These are phyloP conservation scores for Cystobasidium sp. DNA, from an alignment of 1,284 basidiomycete genomes.

Conservation along the genomic window DNA sequence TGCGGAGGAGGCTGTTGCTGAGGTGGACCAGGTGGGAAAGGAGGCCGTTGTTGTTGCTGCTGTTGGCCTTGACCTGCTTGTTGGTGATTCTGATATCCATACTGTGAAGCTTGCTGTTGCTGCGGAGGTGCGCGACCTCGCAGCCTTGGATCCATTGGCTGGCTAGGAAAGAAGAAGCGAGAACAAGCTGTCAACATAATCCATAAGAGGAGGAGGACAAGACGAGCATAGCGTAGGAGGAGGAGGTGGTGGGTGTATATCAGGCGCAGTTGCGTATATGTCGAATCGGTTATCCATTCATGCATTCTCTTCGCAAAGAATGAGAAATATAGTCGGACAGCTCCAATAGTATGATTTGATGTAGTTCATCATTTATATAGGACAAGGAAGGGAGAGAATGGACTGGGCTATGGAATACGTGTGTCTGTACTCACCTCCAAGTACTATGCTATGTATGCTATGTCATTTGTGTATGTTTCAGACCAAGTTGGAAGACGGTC, in stretches of 20 bases:
- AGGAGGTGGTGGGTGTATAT: neutral
- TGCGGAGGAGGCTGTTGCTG: conserved; percentile 30
- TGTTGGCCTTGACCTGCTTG: conserved; percentile 7
- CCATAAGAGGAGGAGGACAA: neutral
- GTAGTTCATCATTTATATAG: conserved; percentile 32
- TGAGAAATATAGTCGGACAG: conserved; percentile 37
- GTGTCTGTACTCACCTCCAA: conserved; percentile 9
- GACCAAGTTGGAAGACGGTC: neutral
- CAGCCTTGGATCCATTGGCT: conserved; percentile 42
- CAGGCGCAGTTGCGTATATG: conserved; percentile 44
- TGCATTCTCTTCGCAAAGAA: conserved; percentile 15
- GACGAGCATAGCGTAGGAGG: neutral
- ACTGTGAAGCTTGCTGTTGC: conserved; percentile 1
- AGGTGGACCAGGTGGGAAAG: conserved; percentile 8
- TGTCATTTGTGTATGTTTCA: neutral
- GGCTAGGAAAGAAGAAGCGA: neutral
- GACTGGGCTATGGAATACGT: too few relatives aligned
- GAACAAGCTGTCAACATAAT: conserved; percentile 1
- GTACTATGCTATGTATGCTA: neutral
- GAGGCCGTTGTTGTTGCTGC: conserved; percentile 8
- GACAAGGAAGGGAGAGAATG: neutral
- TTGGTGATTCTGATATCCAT: conserved; percentile 14
- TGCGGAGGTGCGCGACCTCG: conserved; percentile 25
- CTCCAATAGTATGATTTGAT: conserved; percentile 45
- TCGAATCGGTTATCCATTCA: conserved; percentile 30